Percentiles rank a stretch among this genome's conserved stretches.
phyloP scores from a whole-genome alignment of 108 stramenopile species.

The Cyclotella cryptica region DNA sequence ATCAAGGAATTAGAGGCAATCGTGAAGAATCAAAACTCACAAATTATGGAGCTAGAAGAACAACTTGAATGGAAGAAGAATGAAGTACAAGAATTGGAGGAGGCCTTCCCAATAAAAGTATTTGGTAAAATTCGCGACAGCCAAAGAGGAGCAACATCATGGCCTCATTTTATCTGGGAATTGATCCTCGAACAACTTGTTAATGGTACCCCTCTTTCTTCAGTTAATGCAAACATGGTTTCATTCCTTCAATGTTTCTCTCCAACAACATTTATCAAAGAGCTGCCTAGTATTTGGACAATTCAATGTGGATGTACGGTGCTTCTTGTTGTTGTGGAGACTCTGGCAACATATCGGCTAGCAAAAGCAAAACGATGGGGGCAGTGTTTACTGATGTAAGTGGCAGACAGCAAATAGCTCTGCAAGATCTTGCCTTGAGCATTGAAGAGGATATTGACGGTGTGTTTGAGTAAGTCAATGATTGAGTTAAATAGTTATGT shows the following conservation, averaged over 20 bases:
- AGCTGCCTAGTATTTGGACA: slow-evolving; percentile 24
- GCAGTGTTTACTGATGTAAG: slow-evolving; percentile 19
- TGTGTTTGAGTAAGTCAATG: slow-evolving; percentile 2
- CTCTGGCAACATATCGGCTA: slow-evolving; percentile 5
- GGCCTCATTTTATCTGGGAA: slow-evolving; percentile 14
- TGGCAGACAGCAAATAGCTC: slow-evolving; percentile 2
- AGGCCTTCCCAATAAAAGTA: neutral
- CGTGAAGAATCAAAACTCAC: no score
- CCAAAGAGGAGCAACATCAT: neutral
- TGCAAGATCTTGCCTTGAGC: slow-evolving; percentile 15
- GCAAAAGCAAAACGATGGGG: slow-evolving; percentile 12
- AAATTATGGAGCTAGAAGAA: no score
- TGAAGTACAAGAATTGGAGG: neutral
- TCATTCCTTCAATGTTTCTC: neutral
- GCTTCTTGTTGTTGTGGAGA: slow-evolving; percentile 17
- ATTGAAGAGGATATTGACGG: slow-evolving; percentile 4
- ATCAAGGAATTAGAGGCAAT: no score
- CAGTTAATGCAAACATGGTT: slow-evolving; percentile 5
- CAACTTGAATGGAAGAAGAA: neutral
- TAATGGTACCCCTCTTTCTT: slow-evolving; percentile 12
- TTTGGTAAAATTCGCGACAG: neutral
- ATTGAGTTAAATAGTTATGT: neutral
- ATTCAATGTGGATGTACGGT: slow-evolving; percentile 9
- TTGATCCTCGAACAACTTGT: slow-evolving; percentile 5
- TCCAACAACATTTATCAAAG: slow-evolving; percentile 8